phyloP scores from a whole-genome alignment of 192 early-diverging fungal species.

The Coemansia sp. region DNA sequence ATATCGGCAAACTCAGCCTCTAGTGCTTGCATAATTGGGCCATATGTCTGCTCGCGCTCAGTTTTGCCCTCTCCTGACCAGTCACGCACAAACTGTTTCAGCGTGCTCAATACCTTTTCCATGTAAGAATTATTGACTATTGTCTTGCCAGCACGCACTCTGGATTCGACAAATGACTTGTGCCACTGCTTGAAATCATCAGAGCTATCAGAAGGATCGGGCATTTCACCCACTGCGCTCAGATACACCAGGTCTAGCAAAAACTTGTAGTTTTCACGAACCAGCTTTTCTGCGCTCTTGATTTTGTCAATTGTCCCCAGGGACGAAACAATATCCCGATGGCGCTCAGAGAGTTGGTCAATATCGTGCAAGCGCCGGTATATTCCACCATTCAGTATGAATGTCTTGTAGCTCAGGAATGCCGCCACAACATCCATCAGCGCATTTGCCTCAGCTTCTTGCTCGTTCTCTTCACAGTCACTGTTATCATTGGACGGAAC shows the following conservation, averaged over 20 bases:
- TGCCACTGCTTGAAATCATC: conserved; percentile 27
- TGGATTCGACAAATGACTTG: conserved; percentile 20
- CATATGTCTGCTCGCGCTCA: conserved; percentile 80
- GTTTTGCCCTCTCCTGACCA: conserved; percentile 82
- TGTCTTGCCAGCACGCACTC: conserved; percentile 25
- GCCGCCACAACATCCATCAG: conserved; percentile 50
- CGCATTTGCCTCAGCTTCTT: conserved; percentile 28
- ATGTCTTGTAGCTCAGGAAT: conserved; percentile 64
- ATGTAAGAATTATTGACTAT: conserved; percentile 70
- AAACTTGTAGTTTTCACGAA: conserved; percentile 61
- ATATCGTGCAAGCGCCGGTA: conserved; percentile 65
- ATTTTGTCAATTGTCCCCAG: conserved; percentile 65
- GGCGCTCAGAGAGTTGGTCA: conserved; percentile 61
- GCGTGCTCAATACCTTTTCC: conserved; percentile 85
- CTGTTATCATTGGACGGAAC: neutral
- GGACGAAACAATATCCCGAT: conserved; percentile 55
- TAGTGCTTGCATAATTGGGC: conserved; percentile 75
- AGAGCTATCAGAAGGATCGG: conserved; percentile 10
- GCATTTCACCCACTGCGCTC: conserved; percentile 29
- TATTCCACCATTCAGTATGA: conserved; percentile 59
- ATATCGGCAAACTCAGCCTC: conserved; percentile 56
- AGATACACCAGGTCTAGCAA: conserved; percentile 42
- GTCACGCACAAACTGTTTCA: conserved; percentile 94
- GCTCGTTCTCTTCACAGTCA: conserved; percentile 13
- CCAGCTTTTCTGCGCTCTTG: conserved; percentile 59